Evolutionary conservation across 176 grass and related monocot genomes (phyloP).

Genomic region (Miscanthus lutarioriparius): DNA sequence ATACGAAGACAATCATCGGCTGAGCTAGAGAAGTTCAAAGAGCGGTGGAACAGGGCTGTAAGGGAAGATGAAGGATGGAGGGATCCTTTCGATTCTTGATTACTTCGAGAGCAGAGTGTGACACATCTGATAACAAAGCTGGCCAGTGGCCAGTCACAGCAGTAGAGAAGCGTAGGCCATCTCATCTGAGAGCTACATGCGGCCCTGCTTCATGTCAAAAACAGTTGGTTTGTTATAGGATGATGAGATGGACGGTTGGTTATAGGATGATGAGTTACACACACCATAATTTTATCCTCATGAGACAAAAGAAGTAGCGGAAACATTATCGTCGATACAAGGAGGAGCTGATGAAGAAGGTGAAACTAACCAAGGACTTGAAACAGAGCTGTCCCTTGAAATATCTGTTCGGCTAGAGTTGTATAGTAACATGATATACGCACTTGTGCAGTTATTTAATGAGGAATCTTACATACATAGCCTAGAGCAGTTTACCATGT

Average conservation of each 20-base stretch:
- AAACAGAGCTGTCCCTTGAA: constrained; percentile 18
- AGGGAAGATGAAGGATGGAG: constrained; percentile 77
- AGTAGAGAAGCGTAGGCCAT: background rate
- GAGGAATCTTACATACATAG: background rate
- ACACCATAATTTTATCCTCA: background rate
- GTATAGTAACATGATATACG: constrained; percentile 37
- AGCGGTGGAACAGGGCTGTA: constrained; percentile 85
- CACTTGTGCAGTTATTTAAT: constrained; percentile 39
- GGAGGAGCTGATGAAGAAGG: background rate
- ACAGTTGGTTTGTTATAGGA: constrained; percentile 1
- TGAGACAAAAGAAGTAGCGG: background rate
- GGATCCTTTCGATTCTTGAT: constrained; percentile 63
- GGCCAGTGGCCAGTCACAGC: background rate
- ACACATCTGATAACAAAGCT: background rate
- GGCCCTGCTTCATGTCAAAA: background rate
- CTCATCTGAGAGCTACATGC: background rate
- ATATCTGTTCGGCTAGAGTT: constrained; percentile 4
- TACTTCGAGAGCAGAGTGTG: background rate
- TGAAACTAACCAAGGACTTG: background rate
- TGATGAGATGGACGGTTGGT: background rate
- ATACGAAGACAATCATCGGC: constrained; percentile 92
- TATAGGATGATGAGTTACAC: constrained; percentile 6
- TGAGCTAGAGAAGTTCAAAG: constrained; percentile 81
- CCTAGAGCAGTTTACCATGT: background rate
- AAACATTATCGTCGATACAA: background rate